Evolutionary conservation across 352 stramenopile genomes (phyloP).

Genomic region (Lagenidium giganteum): DNA sequence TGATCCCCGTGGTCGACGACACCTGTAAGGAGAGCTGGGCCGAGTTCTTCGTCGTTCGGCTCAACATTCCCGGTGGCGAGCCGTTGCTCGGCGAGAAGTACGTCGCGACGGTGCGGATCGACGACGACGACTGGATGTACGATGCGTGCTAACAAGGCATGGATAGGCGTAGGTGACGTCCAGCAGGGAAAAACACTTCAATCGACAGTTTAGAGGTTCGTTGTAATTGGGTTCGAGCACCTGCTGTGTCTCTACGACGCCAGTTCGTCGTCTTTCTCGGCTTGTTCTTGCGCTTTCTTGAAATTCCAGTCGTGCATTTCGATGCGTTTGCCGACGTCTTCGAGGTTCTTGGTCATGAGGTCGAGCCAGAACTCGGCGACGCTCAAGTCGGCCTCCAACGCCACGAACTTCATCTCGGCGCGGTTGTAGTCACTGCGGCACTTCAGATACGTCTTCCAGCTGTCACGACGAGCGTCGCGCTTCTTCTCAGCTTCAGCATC

Average conservation of each 20-base stretch:
- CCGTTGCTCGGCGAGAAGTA: conserved; percentile 88
- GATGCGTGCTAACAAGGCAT: conserved; percentile 54
- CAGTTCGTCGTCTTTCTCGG: too few species aligned
- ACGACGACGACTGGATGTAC: conserved; percentile 88
- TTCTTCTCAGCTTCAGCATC: conserved; percentile 35
- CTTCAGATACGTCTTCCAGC: conserved; percentile 45
- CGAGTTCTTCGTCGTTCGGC: conserved; percentile 89
- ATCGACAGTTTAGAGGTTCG: too few species aligned
- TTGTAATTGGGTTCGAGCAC: too few species aligned
- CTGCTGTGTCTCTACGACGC: too few species aligned
- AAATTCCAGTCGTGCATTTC: conserved; percentile 80
- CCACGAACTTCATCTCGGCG: conserved; percentile 48
- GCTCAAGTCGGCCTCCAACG: conserved; percentile 43
- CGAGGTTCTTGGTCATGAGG: conserved; percentile 51
- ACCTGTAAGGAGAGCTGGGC: conserved; percentile 83
- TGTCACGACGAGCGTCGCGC: conserved; percentile 33
- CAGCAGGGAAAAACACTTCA: too few species aligned
- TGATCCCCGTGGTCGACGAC: conserved; percentile 93
- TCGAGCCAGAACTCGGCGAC: conserved; percentile 69
- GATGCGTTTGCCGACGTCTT: conserved; percentile 71
- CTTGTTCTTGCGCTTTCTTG: conserved; percentile 46
- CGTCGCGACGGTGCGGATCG: conserved; percentile 85
- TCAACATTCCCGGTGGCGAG: conserved; percentile 89
- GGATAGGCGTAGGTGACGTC: too few species aligned
- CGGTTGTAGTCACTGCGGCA: conserved; percentile 48